Evolutionary conservation across 1,284 basidiomycete genomes (phyloP), one percentile per base, ranked within the genome.

Genomic region (Heterobasidion irregulare): DNA sequence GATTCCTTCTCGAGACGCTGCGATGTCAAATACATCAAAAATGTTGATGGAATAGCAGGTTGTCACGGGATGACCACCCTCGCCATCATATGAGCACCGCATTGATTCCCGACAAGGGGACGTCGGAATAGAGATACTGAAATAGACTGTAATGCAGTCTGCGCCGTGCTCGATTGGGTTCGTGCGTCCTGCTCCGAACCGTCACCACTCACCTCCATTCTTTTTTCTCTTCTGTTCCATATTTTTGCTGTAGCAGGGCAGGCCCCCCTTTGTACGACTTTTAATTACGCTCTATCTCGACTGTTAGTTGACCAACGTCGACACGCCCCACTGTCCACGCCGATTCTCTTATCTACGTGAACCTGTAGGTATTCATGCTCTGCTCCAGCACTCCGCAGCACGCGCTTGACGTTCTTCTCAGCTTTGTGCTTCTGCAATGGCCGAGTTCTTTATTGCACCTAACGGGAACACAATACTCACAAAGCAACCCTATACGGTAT

Each of bases 181-280:
- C 26, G 26, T 26, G 26, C 26, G 26, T 41, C 38, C 19, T 48
- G 47, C 19, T 48, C 47, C 47, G 47, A 15, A 15, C 16, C 15
- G 19, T 48, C 47, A 48, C 49, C 46, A 6, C 38, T 41, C n/a
- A 12, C 38, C n/a, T 41, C 38, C 38, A 41, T n/a, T 32, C 41
- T 12, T 33, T 38, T 32, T 12, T 38, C 51, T 45, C 51, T 36
- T 44, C 41, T 19, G 16, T 19, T 26, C 51, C 36, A n/a, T 13
- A 18, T 33, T 12, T 48, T 19, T 13, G 13, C 12, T 13, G 13
- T 13, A 18, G n/a, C 19, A 19, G 26, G 47, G 47, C 47, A 10
- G 47, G 59, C 61, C 44, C 64, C 67, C 53, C 2, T 64, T 52
- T 38, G 26, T 26, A 26, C 26, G 26, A 26, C 35, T 8, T 45